phyloP scores from a whole-genome alignment of 129 eudicot genomes.

The Centella asiatica region DNA sequence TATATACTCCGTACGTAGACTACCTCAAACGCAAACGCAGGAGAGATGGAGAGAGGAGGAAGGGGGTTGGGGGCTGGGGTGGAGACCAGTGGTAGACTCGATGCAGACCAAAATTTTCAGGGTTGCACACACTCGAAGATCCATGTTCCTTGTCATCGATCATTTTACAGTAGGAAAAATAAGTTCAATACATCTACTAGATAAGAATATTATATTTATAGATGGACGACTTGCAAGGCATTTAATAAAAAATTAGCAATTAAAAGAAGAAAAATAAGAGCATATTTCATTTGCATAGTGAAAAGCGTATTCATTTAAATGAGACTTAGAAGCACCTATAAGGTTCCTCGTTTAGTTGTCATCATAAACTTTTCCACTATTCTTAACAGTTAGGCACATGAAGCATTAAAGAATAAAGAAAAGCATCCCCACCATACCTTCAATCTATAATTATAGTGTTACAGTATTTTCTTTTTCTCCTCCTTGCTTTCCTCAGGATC shows the following conservation, averaged over 20 bases:
- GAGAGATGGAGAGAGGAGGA: no score
- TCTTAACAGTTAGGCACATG: neutral
- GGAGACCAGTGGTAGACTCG: neutral
- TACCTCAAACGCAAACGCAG: no score
- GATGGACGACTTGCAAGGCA: neutral
- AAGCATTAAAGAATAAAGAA: slow-evolving; percentile 11
- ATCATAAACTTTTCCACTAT: neutral
- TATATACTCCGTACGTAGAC: no score
- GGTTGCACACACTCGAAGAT: neutral
- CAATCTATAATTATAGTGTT: slow-evolving; percentile 51
- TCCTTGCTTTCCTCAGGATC: slow-evolving; percentile 79
- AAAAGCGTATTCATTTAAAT: neutral
- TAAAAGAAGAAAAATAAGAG: neutral
- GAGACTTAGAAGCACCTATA: neutral
- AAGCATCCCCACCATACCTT: slow-evolving; percentile 27
- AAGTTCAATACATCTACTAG: neutral
- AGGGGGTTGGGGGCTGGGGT: no score
- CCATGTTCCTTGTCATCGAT: neutral
- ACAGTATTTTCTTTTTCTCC: slow-evolving; percentile 68
- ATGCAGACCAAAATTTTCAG: neutral
- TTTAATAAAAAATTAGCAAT: no score
- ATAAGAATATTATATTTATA: no score
- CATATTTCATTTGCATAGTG: neutral
- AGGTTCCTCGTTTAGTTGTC: neutral
- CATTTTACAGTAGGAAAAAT: neutral